These are phyloP conservation scores for Cinnamomum micranthum DNA, from an alignment of 164 flowering plant species.

Conservation along the genomic window DNA sequence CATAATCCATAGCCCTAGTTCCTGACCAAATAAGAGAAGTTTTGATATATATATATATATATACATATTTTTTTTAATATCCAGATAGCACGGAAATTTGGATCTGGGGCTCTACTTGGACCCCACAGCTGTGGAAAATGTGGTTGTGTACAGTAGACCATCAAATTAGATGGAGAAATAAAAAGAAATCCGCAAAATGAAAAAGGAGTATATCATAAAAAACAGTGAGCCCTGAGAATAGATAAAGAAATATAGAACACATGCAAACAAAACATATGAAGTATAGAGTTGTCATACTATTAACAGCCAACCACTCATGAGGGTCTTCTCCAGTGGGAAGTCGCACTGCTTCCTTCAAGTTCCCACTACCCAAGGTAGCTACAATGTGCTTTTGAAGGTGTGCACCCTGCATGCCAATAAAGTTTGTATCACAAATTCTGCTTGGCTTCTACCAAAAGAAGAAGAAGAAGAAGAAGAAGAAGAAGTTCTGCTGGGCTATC, in stretches of 20 bases:
- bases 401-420: constrained; percentile 44
- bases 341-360: constrained; percentile 64
- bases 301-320: constrained; percentile 74
- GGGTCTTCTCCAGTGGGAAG: constrained; percentile 73
- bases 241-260: neutral
- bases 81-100: neutral
- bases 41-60: too few relatives aligned
- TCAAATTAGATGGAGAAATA: too few relatives aligned
- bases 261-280: neutral
- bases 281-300: constrained; percentile 31
- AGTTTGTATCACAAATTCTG: too few relatives aligned
- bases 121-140: neutral
- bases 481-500: too few relatives aligned
- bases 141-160: neutral
- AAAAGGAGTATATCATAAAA: neutral
- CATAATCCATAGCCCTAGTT: neutral
- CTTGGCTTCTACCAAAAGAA: too few relatives aligned
- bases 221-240: neutral
- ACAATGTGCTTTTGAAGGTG: constrained; percentile 65
- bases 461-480: too few relatives aligned
- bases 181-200: neutral
- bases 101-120: neutral
- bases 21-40: neutral
- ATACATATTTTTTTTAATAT: too few relatives aligned
- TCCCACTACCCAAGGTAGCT: constrained; percentile 77